Conservation (phyloP, 306 rosid genomes). For the Rosa lucieae region DNA sequence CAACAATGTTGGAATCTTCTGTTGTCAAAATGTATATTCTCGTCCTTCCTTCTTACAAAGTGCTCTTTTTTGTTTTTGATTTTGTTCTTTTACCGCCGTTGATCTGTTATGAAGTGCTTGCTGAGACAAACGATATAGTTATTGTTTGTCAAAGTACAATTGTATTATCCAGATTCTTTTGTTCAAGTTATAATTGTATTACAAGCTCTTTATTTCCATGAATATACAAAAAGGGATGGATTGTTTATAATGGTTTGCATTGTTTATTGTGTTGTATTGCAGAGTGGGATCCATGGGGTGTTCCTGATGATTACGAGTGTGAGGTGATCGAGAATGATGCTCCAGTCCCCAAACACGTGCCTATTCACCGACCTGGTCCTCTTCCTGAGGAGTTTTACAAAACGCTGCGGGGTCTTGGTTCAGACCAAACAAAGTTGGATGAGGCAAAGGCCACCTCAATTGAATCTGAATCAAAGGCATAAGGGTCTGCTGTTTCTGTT, state of each 20-base stretch:
- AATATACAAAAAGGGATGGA: background rate
- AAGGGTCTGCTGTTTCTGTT: constrained; percentile 20
- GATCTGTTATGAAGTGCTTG: background rate
- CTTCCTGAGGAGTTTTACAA: constrained; percentile 71
- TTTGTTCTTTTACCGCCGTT: background rate
- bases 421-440: constrained; percentile 30
- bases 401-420: constrained; percentile 47
- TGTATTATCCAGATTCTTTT: background rate
- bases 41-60: background rate
- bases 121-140: background rate
- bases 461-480: constrained; percentile 53
- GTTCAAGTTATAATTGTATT: background rate
- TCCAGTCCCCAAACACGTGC: constrained; percentile 85
- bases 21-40: background rate
- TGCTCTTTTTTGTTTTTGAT: background rate
- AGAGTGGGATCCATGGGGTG: constrained; percentile 98
- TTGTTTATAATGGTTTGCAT: constrained; percentile 5
- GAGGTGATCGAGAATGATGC: constrained; percentile 89
- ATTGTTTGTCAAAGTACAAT: background rate
- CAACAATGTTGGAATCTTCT: background rate
- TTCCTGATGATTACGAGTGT: constrained; percentile 75
- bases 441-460: constrained; percentile 36
- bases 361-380: constrained; percentile 78
- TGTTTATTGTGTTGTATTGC: constrained; percentile 36
- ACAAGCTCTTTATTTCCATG: constrained; percentile 3